phyloP scores from a whole-genome alignment of 2,329 filamentous ascomycete genomes.

The Colletotrichum viniferum region DNA sequence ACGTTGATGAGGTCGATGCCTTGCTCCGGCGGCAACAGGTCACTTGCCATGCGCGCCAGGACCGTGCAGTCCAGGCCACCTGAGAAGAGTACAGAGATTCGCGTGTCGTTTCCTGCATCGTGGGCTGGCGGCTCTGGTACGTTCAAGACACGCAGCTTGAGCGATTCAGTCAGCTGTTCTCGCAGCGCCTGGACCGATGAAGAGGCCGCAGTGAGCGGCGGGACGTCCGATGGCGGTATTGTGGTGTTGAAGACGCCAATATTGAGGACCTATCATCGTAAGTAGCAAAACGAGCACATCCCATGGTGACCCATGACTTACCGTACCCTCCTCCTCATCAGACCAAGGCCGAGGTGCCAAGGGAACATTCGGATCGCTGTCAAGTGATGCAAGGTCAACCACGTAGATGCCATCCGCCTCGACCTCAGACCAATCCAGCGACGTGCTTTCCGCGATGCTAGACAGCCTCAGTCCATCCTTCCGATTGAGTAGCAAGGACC shows the following conservation, averaged over 20 bases:
- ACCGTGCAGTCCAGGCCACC: constrained; percentile 93
- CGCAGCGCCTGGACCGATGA: constrained; percentile 58
- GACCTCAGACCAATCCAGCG: constrained; percentile 74
- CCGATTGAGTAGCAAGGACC: constrained; percentile 74
- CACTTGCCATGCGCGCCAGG: constrained; percentile 79
- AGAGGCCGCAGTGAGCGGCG: constrained; percentile 35
- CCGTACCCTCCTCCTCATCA: constrained; percentile 37
- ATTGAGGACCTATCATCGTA: constrained; percentile 54
- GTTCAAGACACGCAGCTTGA: constrained; percentile 67
- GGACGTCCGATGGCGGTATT: constrained; percentile 39
- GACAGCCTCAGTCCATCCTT: constrained; percentile 63
- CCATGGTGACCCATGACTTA: constrained; percentile 42
- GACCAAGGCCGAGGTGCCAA: constrained; percentile 32
- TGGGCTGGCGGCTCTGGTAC: constrained; percentile 63
- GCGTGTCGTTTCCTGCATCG: constrained; percentile 41
- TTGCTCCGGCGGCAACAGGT: constrained; percentile 71
- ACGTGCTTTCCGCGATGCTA: constrained; percentile 67
- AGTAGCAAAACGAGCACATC: constrained; percentile 40
- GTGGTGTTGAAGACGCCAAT: constrained; percentile 58
- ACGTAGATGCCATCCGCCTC: constrained; percentile 83
- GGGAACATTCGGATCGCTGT: not conserved
- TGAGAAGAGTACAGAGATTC: constrained; percentile 85
- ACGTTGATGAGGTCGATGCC: constrained; percentile 91
- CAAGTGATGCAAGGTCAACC: constrained; percentile 53
- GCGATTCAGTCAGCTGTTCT: constrained; percentile 61